These are phyloP conservation scores for Nematocida sp. DNA, from an alignment of 371 early-diverging fungal species.

Conservation along the genomic window DNA sequence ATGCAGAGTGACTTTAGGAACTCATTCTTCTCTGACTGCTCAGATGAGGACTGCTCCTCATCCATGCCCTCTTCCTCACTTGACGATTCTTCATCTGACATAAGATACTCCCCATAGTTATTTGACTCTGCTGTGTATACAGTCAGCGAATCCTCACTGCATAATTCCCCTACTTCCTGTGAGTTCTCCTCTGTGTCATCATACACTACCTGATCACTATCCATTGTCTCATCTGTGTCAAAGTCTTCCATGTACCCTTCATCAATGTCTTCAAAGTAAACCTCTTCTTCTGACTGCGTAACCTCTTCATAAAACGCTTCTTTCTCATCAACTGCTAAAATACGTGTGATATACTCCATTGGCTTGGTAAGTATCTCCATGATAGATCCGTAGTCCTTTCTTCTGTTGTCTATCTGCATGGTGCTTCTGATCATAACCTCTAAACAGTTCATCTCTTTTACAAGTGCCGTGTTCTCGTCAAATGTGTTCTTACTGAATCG, in stretches of 20 bases:
- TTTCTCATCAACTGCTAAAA: conserved; percentile 28
- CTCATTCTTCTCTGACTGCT: neutral
- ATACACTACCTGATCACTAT: conserved; percentile 26
- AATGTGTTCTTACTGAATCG: conserved; percentile 37
- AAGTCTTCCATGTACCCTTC: conserved; percentile 56
- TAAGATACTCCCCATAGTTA: neutral
- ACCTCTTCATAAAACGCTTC: conserved; percentile 46
- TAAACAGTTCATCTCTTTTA: conserved; percentile 21
- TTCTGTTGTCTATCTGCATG: conserved; percentile 30
- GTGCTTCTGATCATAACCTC: neutral
- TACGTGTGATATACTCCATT: conserved; percentile 32
- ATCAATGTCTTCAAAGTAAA: conserved; percentile 15
- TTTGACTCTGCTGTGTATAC: conserved; percentile 19
- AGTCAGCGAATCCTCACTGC: conserved; percentile 28
- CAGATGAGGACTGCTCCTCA: neutral
- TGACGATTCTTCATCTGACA: neutral
- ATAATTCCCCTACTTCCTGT: neutral
- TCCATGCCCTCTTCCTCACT: neutral
- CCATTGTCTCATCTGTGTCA: conserved; percentile 52
- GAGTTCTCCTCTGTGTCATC: conserved; percentile 25
- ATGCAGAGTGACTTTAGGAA: conserved; percentile 26
- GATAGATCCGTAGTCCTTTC: conserved; percentile 8
- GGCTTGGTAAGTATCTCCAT: conserved; percentile 6
- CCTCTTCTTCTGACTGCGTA: conserved; percentile 20
- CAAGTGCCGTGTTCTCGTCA: conserved; percentile 20